A percentile compares a stretch with the other conserved stretches of the same genome.
Evolutionary conservation across 129 eudicot species (phyloP).

Genomic region (Centrapalus pauciflorus): DNA sequence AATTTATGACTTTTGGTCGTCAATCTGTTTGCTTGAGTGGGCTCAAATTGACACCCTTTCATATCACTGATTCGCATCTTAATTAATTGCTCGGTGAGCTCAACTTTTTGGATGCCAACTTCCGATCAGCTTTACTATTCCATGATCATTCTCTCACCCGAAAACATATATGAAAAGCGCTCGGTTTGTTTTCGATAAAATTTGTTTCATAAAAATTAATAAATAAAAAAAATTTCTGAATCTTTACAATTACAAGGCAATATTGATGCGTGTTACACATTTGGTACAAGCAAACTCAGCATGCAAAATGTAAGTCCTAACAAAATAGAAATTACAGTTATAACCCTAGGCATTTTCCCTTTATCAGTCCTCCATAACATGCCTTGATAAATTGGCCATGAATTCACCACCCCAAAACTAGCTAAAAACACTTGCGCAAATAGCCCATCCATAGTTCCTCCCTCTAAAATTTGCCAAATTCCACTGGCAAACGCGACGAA

Average conservation of each 20-base stretch:
- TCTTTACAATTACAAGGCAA: neutral
- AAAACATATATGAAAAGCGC: too few relatives aligned
- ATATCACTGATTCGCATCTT: too few relatives aligned
- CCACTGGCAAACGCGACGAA: slow-evolving; percentile 38
- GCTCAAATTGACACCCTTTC: too few relatives aligned
- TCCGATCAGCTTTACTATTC: too few relatives aligned
- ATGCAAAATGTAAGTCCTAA: slow-evolving; percentile 31
- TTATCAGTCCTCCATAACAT: slow-evolving; percentile 56
- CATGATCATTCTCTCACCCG: too few relatives aligned
- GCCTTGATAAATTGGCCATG: slow-evolving; percentile 75
- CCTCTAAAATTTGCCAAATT: slow-evolving; percentile 7
- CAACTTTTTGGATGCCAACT: too few relatives aligned
- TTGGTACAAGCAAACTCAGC: slow-evolving; percentile 16
- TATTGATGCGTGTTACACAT: slow-evolving; percentile 22
- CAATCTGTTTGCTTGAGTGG: too few relatives aligned
- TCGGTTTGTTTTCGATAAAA: too few relatives aligned
- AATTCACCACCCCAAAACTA: slow-evolving; percentile 52
- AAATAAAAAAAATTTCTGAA: too few relatives aligned
- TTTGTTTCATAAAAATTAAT: too few relatives aligned
- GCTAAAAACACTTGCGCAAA: slow-evolving; percentile 40
- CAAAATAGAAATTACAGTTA: slow-evolving; percentile 34
- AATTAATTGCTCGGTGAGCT: too few relatives aligned
- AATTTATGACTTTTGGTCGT: too few relatives aligned
- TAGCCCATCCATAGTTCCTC: slow-evolving; percentile 30
- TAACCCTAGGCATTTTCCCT: slow-evolving; percentile 61